Conservation (phyloP, 345 rosid species). For the Physaria fendleri region DNA sequence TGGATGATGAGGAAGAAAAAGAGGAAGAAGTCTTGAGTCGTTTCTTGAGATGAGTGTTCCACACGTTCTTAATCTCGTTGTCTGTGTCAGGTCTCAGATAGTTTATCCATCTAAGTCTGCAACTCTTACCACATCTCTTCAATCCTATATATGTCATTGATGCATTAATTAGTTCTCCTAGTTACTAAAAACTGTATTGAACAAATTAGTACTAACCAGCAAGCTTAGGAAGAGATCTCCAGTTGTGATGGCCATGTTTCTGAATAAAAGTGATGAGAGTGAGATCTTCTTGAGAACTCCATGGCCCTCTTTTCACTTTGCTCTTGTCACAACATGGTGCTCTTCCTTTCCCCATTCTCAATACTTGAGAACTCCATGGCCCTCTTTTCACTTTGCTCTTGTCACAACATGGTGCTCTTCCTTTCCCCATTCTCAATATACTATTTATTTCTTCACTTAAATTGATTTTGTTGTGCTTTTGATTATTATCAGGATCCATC, state of each 20-base stretch:
- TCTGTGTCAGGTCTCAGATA: conserved; percentile 80
- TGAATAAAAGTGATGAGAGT: conserved; percentile 73
- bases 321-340: conserved; percentile 89
- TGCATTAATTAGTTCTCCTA: neutral
- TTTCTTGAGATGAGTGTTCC: conserved; percentile 77
- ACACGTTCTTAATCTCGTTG: conserved; percentile 77
- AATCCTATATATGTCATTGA: conserved; percentile 52
- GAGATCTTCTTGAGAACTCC: conserved; percentile 87
- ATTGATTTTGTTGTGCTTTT: neutral
- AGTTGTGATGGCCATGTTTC: conserved; percentile 78
- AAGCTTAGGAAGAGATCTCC: conserved; percentile 90
- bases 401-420: conserved; percentile 91
- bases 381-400: conserved; percentile 86
- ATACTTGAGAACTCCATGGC: conserved; percentile 74
- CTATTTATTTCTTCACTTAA: neutral
- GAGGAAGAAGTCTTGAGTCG: conserved; percentile 22
- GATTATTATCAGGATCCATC: neutral
- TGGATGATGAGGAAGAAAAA: conserved; percentile 33
- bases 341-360: conserved; percentile 75
- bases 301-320: conserved; percentile 88
- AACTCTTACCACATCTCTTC: conserved; percentile 67
- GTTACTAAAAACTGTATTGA: neutral
- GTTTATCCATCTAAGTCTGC: conserved; percentile 68
- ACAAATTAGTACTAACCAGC: conserved; percentile 54
- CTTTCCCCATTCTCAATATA: neutral